Percentiles rank a stretch among this genome's conserved stretches.
Evolutionary conservation across 768 basidiomycete genomes (phyloP).

Genomic region (Tephrocybe sp.): DNA sequence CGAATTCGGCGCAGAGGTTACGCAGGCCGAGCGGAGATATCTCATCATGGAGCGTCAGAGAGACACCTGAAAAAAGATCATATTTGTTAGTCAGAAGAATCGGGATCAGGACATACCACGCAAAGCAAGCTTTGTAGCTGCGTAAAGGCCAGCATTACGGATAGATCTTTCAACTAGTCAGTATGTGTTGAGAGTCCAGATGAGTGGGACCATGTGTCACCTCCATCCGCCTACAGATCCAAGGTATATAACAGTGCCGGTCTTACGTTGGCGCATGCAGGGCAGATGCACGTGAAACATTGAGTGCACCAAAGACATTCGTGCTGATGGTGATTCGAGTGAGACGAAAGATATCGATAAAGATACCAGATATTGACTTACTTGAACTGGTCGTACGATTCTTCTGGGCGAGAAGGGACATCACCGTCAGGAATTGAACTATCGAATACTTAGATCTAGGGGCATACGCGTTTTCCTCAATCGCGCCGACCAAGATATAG

Average conservation of each 20-base stretch:
- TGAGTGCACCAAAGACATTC: constrained; percentile 45
- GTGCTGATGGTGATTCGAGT: constrained; percentile 25
- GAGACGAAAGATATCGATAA: background rate
- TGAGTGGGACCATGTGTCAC: constrained; percentile 18
- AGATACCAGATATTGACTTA: constrained; percentile 20
- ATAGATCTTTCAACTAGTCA: constrained; percentile 22
- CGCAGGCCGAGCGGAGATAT: constrained; percentile 38
- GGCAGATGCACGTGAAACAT: constrained; percentile 47
- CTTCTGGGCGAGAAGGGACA: constrained; percentile 37
- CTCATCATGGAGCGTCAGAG: constrained; percentile 29
- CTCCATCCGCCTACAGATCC: constrained; percentile 43
- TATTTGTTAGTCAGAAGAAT: background rate
- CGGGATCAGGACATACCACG: constrained; percentile 26
- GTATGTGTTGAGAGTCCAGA: background rate
- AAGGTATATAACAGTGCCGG: constrained; percentile 43
- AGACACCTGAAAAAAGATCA: constrained; percentile 15
- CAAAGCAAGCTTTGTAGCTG: constrained; percentile 39
- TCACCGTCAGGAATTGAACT: background rate
- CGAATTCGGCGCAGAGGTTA: constrained; percentile 37
- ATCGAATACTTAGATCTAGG: background rate
- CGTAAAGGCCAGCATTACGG: constrained; percentile 36
- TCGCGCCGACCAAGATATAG: constrained; percentile 32
- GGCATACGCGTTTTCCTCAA: constrained; percentile 33
- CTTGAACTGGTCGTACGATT: constrained; percentile 37
- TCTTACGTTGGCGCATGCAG: constrained; percentile 41